Conservation (phyloP, 495 filamentous ascomycete species). For the Cryomyces minteri region DNA sequence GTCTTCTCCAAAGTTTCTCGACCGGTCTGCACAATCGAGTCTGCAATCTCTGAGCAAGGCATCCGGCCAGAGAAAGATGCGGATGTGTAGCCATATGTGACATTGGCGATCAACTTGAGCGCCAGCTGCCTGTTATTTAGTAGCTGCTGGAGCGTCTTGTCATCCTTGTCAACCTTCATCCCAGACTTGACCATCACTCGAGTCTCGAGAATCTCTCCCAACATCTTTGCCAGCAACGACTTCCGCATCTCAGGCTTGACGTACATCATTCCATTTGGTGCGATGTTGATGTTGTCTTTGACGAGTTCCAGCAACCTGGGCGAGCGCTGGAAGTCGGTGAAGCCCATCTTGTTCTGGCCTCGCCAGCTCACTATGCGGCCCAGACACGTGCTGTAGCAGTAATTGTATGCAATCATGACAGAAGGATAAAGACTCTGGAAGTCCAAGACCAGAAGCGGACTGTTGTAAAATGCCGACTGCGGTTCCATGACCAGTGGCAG, state of each 20-base stretch:
- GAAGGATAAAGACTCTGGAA: conserved; percentile 95
- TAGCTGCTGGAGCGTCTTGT: conserved; percentile 67
- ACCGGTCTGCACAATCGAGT: conserved; percentile 92
- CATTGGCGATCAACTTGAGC: conserved; percentile 93
- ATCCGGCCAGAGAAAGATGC: conserved; percentile 90
- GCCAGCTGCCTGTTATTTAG: conserved; percentile 90
- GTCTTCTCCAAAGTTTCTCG: conserved; percentile 89
- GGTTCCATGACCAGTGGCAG: conserved; percentile 96
- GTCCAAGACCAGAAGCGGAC: conserved; percentile 78
- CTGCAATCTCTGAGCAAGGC: conserved; percentile 95
- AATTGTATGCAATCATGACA: conserved; percentile 98
- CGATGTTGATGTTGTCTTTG: conserved; percentile 75
- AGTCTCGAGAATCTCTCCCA: conserved; percentile 89
- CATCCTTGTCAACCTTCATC: conserved; percentile 89
- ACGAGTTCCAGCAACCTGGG: conserved; percentile 59
- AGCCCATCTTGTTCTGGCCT: conserved; percentile 87
- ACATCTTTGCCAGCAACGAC: conserved; percentile 88
- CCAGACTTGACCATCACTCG: conserved; percentile 96
- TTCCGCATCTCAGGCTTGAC: conserved; percentile 70
- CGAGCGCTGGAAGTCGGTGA: conserved; percentile 63
- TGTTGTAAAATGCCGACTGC: conserved; percentile 83
- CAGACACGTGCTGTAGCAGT: conserved; percentile 95
- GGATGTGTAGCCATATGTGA: conserved; percentile 95
- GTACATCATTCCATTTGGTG: conserved; percentile 95
- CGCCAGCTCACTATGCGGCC: conserved; percentile 73